These are phyloP conservation scores for Porodaedalea pini DNA, from an alignment of 1,284 basidiomycete species.

Conservation along the genomic window DNA sequence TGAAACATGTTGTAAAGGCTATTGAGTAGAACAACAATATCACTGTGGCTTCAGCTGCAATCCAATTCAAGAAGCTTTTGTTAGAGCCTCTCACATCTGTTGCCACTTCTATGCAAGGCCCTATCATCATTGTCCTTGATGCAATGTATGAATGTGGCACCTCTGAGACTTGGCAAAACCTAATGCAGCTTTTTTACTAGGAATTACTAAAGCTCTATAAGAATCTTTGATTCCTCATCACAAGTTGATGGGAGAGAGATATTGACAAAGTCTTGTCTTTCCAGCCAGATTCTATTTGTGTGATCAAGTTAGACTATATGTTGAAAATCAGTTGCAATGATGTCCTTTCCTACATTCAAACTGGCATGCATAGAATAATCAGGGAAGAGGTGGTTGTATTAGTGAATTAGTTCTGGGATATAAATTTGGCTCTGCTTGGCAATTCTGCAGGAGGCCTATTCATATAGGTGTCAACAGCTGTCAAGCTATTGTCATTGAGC, in stretches of 20 bases:
- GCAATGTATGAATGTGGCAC: constrained; percentile 33
- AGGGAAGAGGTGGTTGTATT: background rate
- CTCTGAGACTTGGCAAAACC: constrained; percentile 27
- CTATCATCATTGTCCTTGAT: constrained; percentile 32
- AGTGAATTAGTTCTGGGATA: background rate
- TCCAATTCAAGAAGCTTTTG: constrained; percentile 33
- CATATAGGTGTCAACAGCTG: background rate
- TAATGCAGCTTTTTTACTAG: constrained; percentile 23
- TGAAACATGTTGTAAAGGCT: background rate
- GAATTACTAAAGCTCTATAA: too few species aligned
- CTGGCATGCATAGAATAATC: background rate
- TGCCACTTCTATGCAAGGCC: constrained; percentile 23
- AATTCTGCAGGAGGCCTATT: background rate
- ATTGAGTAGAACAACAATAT: constrained; percentile 3
- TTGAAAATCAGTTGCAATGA: background rate
- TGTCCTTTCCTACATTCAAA: background rate
- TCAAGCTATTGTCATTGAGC: background rate
- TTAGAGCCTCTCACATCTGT: constrained; percentile 22
- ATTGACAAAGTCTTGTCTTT: background rate
- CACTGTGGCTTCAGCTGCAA: constrained; percentile 16
- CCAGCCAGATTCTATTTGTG: background rate
- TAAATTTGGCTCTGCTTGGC: background rate
- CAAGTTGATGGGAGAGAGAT: background rate
- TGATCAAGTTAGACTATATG: background rate
- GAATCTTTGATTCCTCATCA: constrained; percentile 1